Conservation (phyloP, 2,329 filamentous ascomycete genomes). For the Cadophora gregata region DNA sequence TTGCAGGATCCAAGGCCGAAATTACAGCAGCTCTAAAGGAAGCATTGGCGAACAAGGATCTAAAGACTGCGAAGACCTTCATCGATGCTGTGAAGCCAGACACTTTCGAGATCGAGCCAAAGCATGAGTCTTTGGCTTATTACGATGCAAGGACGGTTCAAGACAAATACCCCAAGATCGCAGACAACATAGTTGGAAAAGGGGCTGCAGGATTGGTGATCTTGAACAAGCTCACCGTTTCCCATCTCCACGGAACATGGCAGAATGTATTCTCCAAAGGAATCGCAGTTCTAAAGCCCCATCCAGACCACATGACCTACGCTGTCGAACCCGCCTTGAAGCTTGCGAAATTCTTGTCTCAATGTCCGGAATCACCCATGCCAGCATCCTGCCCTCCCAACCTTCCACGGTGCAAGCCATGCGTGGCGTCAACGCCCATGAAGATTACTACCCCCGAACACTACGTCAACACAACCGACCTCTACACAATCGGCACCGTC, state of each 20-base stretch:
- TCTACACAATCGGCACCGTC: slow-evolving; percentile 85
- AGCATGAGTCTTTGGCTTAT: slow-evolving; percentile 74
- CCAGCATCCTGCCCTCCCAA: slow-evolving; percentile 87
- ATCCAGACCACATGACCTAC: slow-evolving; percentile 74
- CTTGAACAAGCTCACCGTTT: slow-evolving; percentile 78
- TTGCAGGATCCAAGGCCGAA: slow-evolving; percentile 70
- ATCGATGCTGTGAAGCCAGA: slow-evolving; percentile 64
- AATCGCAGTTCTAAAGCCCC: slow-evolving; percentile 81
- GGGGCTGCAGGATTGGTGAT: slow-evolving; percentile 65
- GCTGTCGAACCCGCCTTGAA: slow-evolving; percentile 73
- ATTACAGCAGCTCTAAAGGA: slow-evolving; percentile 68
- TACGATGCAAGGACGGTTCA: slow-evolving; percentile 71
- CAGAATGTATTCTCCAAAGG: slow-evolving; percentile 79
- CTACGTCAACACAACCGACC: slow-evolving; percentile 73
- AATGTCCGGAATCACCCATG: slow-evolving; percentile 76
- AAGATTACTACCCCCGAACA: slow-evolving; percentile 68
- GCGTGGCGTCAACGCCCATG: slow-evolving; percentile 68
- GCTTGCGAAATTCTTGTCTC: slow-evolving; percentile 75
- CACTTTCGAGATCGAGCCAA: slow-evolving; percentile 68
- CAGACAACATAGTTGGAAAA: slow-evolving; percentile 62
- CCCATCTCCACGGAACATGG: slow-evolving; percentile 85
- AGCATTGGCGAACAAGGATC: slow-evolving; percentile 60
- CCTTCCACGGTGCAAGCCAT: slow-evolving; percentile 73
- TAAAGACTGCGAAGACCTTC: slow-evolving; percentile 66
- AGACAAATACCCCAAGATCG: slow-evolving; percentile 70